These are phyloP conservation scores for Ogataea pignaliae DNA, from an alignment of 805 yeast species.

Conservation along the genomic window DNA sequence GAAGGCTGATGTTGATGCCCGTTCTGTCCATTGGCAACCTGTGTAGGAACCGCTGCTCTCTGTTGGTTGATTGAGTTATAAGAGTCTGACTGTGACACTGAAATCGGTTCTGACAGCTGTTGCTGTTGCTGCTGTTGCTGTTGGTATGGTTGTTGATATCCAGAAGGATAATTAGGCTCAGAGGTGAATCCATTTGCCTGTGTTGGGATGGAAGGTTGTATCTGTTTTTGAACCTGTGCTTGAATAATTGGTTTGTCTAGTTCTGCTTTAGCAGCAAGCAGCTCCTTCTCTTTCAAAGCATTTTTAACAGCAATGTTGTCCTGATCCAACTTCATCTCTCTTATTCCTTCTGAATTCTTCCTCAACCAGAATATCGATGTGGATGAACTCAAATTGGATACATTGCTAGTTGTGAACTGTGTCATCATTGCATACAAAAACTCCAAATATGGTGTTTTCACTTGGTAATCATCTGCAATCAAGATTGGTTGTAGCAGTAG, in stretches of 20 bases:
- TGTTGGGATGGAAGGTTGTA: conserved; percentile 23
- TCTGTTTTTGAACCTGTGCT: conserved; percentile 16
- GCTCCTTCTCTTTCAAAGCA: conserved; percentile 26
- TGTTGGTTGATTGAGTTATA: conserved; percentile 1
- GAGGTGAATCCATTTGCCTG: conserved; percentile 28
- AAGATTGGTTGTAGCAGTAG: conserved; percentile 80
- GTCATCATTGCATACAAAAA: conserved; percentile 76
- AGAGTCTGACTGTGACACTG: conserved; percentile 1
- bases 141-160: conserved; percentile 14
- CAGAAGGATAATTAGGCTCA: conserved; percentile 2
- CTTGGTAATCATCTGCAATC: conserved; percentile 82
- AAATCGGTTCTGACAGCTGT: no score
- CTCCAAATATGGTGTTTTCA: conserved; percentile 88
- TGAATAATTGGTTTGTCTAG: conserved; percentile 18
- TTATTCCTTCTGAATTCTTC: conserved; percentile 27
- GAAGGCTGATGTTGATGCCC: conserved; percentile 12
- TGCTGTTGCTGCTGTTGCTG: conserved; percentile 4
- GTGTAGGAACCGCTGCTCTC: conserved; percentile 1
- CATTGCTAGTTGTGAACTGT: conserved; percentile 51
- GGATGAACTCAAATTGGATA: conserved; percentile 30
- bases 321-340: conserved; percentile 23
- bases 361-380: conserved; percentile 31
- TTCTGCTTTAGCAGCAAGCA: conserved; percentile 18
- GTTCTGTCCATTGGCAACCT: conserved; percentile 1
- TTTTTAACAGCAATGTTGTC: conserved; percentile 22